These are phyloP conservation scores for Bolboschoenus planiculmis DNA, from an alignment of 176 grass and related monocot species.

Conservation along the genomic window DNA sequence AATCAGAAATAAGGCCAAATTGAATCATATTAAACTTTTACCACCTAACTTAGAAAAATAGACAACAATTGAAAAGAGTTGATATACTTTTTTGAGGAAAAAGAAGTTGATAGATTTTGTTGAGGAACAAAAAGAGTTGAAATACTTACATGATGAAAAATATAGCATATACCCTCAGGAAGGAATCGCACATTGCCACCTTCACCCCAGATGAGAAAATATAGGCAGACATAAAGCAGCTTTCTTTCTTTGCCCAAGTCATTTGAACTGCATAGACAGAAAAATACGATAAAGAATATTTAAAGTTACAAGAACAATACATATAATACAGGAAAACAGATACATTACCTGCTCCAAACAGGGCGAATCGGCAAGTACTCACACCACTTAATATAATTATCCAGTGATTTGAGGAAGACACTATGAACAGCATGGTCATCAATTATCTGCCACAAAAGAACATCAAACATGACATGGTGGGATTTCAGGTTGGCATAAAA, in stretches of 20 bases:
- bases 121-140: neutral
- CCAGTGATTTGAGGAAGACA: slow-evolving; percentile 72
- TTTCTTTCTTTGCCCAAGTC: slow-evolving; percentile 79
- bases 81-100: slow-evolving; percentile 86
- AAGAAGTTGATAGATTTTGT: no score
- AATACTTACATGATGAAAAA: slow-evolving; percentile 90
- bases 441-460: slow-evolving; percentile 64
- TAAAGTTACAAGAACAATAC: neutral
- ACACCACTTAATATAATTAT: slow-evolving; percentile 97
- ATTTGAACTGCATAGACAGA: slow-evolving; percentile 41
- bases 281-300: slow-evolving; percentile 19
- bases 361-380: slow-evolving; percentile 60
- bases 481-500: neutral
- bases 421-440: slow-evolving; percentile 68
- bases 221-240: slow-evolving; percentile 80
- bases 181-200: slow-evolving; percentile 87
- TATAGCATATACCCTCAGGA: slow-evolving; percentile 89
- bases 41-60: slow-evolving; percentile 20
- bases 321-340: slow-evolving; percentile 5
- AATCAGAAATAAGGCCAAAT: no score
- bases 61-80: neutral
- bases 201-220: slow-evolving; percentile 98
- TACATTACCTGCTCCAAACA: slow-evolving; percentile 67
- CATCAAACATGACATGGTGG: neutral
- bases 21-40: neutral